Base-by-base conservation (phyloP, 768 basidiomycete genomes). In the Tremella fuciformis region DNA sequence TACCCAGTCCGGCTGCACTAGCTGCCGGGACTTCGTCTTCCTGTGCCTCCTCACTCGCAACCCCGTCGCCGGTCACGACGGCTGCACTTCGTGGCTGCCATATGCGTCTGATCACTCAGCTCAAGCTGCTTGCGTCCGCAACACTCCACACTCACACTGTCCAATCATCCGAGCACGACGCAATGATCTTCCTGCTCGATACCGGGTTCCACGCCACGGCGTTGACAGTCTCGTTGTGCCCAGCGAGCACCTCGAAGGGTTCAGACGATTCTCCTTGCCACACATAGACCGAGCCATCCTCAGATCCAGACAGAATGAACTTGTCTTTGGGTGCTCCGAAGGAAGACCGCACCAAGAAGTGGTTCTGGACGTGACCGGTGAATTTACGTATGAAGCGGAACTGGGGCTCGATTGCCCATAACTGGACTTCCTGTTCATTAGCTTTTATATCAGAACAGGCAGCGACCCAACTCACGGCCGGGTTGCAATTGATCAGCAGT, bases 181-280 rank as follows among this genome's bases (percentile, higher is more conserved):
- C 96, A 79, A 98, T 97, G 86, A 97, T 62, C 55, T 66, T 88
- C 57, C 86, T 84, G 65, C 85, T 83, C 71, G 91, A 88, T 50
- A 81, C 81, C 18, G 91, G 91, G 76, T 96, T 93, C 96, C 96
- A 99, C 37, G 92, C 88, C 15, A 98, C 93, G 13, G 88, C 86
- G 75, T 97, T 99, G 61, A 99, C 93, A 62, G 87, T 88, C 57
- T 80, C 80, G n/a, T 85, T 86, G 68, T 98, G 94, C 0, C 96
- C 96, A 2, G 83, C 76, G 2, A 99, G 82, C n/a, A 86, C 82
- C 75, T 96, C 91, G n/a, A 98, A 81, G 44, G 93, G 81, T 2
- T 82, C 80, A 1, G 87, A 88, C 9, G 87, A 87, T 67, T 90
- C 87, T 47, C 88, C 84, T 75, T 97, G 89, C 93, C 94, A 99